Evolutionary conservation across 2,329 filamentous ascomycete species (phyloP).

Genomic region (Fusarium scirpi): DNA sequence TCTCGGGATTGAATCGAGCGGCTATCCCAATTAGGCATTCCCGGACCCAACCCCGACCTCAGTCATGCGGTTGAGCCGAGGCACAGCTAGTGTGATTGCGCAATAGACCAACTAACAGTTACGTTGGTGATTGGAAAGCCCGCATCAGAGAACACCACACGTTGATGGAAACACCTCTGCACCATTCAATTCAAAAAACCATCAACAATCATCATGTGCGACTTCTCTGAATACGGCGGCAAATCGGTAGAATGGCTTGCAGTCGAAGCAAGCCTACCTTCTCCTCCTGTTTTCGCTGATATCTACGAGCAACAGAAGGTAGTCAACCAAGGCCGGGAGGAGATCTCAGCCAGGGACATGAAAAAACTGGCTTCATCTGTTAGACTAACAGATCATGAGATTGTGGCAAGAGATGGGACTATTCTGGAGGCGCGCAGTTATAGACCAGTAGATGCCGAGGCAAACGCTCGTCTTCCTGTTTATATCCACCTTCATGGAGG

Average conservation of each 20-base stretch:
- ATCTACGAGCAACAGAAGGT: conserved; percentile 17
- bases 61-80: conserved; percentile 9
- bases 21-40: conserved; percentile 14
- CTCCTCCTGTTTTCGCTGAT: conserved; percentile 6
- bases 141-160: neutral
- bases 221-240: conserved; percentile 53
- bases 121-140: neutral
- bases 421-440: conserved; percentile 33
- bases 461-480: conserved; percentile 58
- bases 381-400: conserved; percentile 49
- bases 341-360: conserved; percentile 25
- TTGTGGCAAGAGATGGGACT: conserved; percentile 23
- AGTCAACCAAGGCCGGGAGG: conserved; percentile 27
- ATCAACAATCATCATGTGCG: conserved; percentile 28
- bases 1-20: neutral
- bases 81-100: neutral
- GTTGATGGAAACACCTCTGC: neutral
- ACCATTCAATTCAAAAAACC: neutral
- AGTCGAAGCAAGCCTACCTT: conserved; percentile 44
- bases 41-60: neutral
- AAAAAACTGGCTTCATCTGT: conserved; percentile 43
- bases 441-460: conserved; percentile 1
- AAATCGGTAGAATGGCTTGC: conserved; percentile 60
- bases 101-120: neutral
- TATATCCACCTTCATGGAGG: conserved; percentile 67